These are phyloP conservation scores for Bremia lactucae DNA, from an alignment of 352 stramenopile genomes.

Conservation along the genomic window DNA sequence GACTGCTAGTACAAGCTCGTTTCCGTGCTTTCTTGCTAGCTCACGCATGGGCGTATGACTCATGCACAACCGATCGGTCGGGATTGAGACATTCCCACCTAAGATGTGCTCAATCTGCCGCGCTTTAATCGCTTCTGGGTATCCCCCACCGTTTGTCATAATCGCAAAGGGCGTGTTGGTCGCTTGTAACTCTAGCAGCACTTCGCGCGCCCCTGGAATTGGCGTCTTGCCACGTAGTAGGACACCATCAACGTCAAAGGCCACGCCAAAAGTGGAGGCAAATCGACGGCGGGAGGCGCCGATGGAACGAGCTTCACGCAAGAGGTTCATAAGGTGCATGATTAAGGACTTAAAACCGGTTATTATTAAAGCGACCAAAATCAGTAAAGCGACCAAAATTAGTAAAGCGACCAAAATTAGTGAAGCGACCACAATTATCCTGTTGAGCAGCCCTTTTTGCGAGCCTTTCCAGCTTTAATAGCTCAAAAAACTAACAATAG, in stretches of 20 bases:
- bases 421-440: too few species aligned
- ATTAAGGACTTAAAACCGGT: too few species aligned
- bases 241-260: constrained; percentile 80
- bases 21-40: constrained; percentile 45
- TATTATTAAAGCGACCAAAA: too few species aligned
- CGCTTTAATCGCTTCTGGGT: constrained; percentile 67
- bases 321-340: constrained; percentile 11
- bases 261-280: constrained; percentile 57
- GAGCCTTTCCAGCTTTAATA: too few species aligned
- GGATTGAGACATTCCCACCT: constrained; percentile 36
- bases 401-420: too few species aligned
- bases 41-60: constrained; percentile 77
- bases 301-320: constrained; percentile 8
- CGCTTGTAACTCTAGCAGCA: constrained; percentile 54
- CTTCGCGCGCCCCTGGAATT: constrained; percentile 53
- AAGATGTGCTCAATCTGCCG: constrained; percentile 59
- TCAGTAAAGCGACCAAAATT: too few species aligned
- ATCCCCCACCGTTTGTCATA: constrained; percentile 83
- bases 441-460: too few species aligned
- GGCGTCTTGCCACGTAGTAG: constrained; percentile 62
- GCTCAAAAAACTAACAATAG: too few species aligned
- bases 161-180: constrained; percentile 64
- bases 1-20: constrained; percentile 70
- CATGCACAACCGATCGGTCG: constrained; percentile 45
- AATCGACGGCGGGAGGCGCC: background rate